phyloP scores from a whole-genome alignment of 768 basidiomycete species.

The Mrakia blollopis region DNA sequence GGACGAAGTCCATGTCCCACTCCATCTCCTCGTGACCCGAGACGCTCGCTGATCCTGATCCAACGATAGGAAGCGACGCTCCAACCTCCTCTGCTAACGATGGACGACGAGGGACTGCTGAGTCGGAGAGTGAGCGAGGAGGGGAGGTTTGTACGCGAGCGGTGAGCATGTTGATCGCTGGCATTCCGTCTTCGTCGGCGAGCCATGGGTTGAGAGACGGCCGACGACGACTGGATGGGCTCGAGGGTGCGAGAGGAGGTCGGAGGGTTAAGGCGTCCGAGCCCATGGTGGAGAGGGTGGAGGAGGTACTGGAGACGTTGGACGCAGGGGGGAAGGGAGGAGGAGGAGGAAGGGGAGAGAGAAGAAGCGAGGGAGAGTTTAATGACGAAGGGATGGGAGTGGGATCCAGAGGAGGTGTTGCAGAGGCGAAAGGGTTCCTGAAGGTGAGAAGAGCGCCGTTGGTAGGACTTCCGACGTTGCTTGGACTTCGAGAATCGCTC shows the following conservation, averaged over 20 bases:
- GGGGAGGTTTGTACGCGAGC: conserved; percentile 13
- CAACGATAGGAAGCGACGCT: not conserved
- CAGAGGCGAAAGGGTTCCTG: not conserved
- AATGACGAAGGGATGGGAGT: not conserved
- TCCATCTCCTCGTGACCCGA: conserved; percentile 25
- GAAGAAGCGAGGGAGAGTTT: too few species aligned
- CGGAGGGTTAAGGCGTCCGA: not conserved
- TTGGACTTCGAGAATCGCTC: not conserved
- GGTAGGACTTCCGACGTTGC: not conserved
- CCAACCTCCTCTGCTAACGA: conserved; percentile 28
- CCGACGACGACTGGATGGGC: not conserved
- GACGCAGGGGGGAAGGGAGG: not conserved
- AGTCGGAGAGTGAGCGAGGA: conserved; percentile 30
- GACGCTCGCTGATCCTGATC: conserved; percentile 9
- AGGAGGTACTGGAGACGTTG: not conserved
- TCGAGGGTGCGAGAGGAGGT: not conserved
- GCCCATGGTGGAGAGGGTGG: not conserved
- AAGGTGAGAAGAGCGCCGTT: not conserved
- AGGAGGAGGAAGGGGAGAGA: not conserved
- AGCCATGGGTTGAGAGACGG: conserved; percentile 20
- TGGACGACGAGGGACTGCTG: conserved; percentile 32
- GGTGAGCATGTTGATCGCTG: not conserved
- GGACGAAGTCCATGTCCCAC: conserved; percentile 32
- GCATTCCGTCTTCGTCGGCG: not conserved
- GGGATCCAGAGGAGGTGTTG: conserved; percentile 5